Percentiles rank a stretch among this genome's conserved stretches.
Conservation (phyloP, 148 eudicot species). For the Limonium bicolor region DNA sequence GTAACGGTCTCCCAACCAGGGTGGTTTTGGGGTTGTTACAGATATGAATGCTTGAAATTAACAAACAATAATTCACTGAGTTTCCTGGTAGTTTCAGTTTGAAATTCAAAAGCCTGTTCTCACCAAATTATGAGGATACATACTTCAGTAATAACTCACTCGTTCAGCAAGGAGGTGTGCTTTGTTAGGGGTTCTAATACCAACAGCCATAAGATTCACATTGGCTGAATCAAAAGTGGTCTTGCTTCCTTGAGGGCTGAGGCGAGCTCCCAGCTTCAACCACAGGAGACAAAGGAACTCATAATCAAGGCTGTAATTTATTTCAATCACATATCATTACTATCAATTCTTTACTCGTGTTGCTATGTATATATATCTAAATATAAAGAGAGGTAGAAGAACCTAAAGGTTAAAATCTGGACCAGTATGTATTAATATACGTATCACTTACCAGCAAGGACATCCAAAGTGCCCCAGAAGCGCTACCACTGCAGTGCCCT, state of each 20-base stretch:
- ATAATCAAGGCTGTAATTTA: not conserved
- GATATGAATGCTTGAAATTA: too few relatives aligned
- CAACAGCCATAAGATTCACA: conserved; percentile 87
- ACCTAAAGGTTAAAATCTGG: too few relatives aligned
- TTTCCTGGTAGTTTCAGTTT: too few relatives aligned
- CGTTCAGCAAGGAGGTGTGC: conserved; percentile 68
- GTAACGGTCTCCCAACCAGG: too few relatives aligned
- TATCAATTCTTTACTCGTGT: too few relatives aligned
- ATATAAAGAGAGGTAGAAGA: not conserved
- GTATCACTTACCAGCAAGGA: conserved; percentile 69
- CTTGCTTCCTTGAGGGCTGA: conserved; percentile 36
- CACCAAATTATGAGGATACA: too few relatives aligned
- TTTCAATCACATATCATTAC: too few relatives aligned
- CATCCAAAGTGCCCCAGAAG: conserved; percentile 89
- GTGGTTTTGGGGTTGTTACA: too few relatives aligned
- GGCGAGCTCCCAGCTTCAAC: conserved; percentile 79
- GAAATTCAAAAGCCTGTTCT: too few relatives aligned
- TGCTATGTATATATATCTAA: not conserved
- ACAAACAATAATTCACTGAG: too few relatives aligned
- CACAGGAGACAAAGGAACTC: not conserved
- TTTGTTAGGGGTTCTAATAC: conserved; percentile 67
- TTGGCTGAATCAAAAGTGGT: conserved; percentile 59
- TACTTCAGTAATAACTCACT: too few relatives aligned
- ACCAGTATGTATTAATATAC: too few relatives aligned
- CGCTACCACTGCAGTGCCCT: conserved; percentile 83